Base-by-base conservation (phyloP, 2,329 filamentous ascomycete genomes). In the Botryotinia calthae region DNA sequence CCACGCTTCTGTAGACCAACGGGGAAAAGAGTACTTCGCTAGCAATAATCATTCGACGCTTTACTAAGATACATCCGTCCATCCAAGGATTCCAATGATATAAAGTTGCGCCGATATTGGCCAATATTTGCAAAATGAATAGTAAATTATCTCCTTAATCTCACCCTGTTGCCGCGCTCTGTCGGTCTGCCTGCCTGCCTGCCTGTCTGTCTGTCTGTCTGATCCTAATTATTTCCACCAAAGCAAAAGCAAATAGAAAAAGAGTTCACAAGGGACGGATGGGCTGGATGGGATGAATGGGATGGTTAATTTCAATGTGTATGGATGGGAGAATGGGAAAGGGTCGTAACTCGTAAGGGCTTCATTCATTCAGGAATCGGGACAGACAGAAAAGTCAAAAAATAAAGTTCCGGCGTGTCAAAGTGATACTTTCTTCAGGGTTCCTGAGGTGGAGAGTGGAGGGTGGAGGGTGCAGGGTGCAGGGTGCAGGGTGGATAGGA, bases 61-160 rank as follows among this genome's bases (percentile, higher is more conserved):
- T 63, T 71, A 66, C 48, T 67, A 66, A 37, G 37, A 71, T 56
- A 63, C 59, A 56, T 25, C 37, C 59, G 44, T 25, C 37, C 48
- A 54, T 54, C 48, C 48, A 54, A 6, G 14, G 48, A 2, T 54
- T 25, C 69, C 16, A 51, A 64, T 10, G 7, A n/a, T 25, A 51
- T 20, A 37, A 63, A 51, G 9, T 28, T 46, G 25, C 31, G 28
- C 34, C 34, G 31, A 69, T 0, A 48, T 22, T 54, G 25, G 34
- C 12, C 34, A 37, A 61, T 61, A 66, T 46, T 51, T 22, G n/a
- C 61, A 28, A 63, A 40, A 46, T 14, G 42, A 46, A 51, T 65
- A 40, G 37, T 51, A 16, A 56, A 48, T 62, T 70, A n/a, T 31
- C 56, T 62, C 59, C n/a, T 28, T 25, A 62, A 48, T 48, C n/a